phyloP scores from a whole-genome alignment of 192 early-diverging fungal genomes.

The Coemansia sp. region DNA sequence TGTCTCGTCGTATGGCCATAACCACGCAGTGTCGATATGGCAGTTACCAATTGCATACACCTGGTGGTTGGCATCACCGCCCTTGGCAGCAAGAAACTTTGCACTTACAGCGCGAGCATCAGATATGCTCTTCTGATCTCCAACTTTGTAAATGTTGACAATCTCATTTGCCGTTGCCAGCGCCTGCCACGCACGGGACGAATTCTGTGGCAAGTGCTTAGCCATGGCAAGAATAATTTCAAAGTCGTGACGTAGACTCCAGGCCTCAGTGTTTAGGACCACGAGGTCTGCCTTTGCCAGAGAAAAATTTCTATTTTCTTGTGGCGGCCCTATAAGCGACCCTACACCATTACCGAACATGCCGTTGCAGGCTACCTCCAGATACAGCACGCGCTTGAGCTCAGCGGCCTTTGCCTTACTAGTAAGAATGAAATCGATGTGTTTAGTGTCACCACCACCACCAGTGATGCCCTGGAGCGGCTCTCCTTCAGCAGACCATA shows the following conservation, averaged over 20 bases:
- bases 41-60: constrained; percentile 92
- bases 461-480: constrained; percentile 90
- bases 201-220: constrained; percentile 66
- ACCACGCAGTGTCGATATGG: constrained; percentile 90
- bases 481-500: constrained; percentile 83
- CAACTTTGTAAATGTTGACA: constrained; percentile 64
- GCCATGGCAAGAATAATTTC: constrained; percentile 72
- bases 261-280: constrained; percentile 69
- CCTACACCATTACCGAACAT: constrained; percentile 75
- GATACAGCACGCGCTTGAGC: constrained; percentile 66
- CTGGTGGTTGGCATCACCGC: constrained; percentile 62
- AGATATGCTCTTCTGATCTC: constrained; percentile 41
- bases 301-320: constrained; percentile 62
- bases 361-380: constrained; percentile 91
- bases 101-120: constrained; percentile 49
- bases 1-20: constrained; percentile 98
- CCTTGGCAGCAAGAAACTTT: constrained; percentile 68
- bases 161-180: constrained; percentile 77
- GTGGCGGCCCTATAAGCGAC: constrained; percentile 57
- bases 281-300: constrained; percentile 67
- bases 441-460: constrained; percentile 35
- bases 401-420: constrained; percentile 49
- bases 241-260: constrained; percentile 72
- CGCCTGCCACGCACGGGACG: constrained; percentile 74
- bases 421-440: constrained; percentile 58